Conservation (phyloP, 2,329 filamentous ascomycete genomes). For the Ophiostoma quercus region DNA sequence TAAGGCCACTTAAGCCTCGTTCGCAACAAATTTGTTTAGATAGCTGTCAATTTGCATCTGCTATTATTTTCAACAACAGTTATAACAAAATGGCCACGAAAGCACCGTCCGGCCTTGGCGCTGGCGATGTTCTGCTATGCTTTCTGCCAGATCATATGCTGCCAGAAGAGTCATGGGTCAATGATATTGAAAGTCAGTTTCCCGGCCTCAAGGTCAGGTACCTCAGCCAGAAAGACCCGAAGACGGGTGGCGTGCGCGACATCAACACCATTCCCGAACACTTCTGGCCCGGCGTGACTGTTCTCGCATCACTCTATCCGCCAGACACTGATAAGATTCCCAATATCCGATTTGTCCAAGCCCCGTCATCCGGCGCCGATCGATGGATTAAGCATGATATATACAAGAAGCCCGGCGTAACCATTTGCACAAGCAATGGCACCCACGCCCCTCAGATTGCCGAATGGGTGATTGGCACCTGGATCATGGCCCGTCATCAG, state of each 20-base stretch:
- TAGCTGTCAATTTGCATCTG: background rate
- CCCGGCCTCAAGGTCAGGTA: slow-evolving; percentile 39
- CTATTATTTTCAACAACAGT: background rate
- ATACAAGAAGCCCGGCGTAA: slow-evolving; percentile 45
- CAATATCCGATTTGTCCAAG: slow-evolving; percentile 49
- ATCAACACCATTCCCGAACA: slow-evolving; percentile 32
- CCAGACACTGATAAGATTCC: slow-evolving; percentile 38
- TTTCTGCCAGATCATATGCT: slow-evolving; percentile 32
- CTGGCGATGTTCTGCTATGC: slow-evolving; percentile 34
- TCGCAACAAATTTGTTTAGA: background rate
- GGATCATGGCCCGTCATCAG: background rate
- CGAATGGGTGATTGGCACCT: slow-evolving; percentile 51
- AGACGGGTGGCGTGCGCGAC: background rate
- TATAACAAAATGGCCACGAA: background rate
- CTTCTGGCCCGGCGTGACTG: slow-evolving; percentile 40
- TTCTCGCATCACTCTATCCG: slow-evolving; percentile 40
- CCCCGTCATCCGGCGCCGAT: slow-evolving; percentile 51
- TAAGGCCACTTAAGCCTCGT: background rate
- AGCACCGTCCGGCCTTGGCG: background rate
- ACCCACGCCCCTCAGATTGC: slow-evolving; percentile 55
- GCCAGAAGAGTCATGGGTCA: slow-evolving; percentile 36
- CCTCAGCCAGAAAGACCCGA: slow-evolving; percentile 23
- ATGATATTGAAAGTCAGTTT: slow-evolving; percentile 33
- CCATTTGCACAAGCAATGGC: slow-evolving; percentile 52
- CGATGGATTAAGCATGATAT: slow-evolving; percentile 43